Base-by-base conservation (phyloP, 345 rosid genomes). In the Iberis pinnata region DNA sequence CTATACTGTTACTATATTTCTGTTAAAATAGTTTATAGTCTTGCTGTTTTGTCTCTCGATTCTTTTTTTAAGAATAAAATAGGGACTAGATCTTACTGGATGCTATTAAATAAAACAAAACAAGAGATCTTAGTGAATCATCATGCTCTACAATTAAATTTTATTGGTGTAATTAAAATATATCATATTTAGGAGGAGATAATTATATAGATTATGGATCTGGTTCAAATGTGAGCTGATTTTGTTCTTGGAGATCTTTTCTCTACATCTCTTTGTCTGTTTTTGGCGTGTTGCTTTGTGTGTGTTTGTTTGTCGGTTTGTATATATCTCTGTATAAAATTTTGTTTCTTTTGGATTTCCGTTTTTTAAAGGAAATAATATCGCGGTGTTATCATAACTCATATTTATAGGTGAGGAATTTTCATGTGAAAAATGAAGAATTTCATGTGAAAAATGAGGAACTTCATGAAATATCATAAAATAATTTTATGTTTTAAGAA, bases 241-340 rank as follows among this genome's bases (percentile, higher is more conserved):
- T 36, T 66, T 51, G 64, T 59, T 66, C 64, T 66, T 60, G 70
- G 70, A 51, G 53, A 43, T 65, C 40, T 65, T 50, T 65, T 51
- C 15, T 11, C 26, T 25, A 12, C 18, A 42, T 65, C 12, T 47
- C 50, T 49, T 43, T 65, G 41, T 57, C 9, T 48, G 45, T 14
- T 43, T 46, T 57, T 35, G 36, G 53, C 36, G 58, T 58, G 35
- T 58, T 20, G 42, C 48, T 58, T 49, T 33, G 51, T 48, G 44
- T 64, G 32, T 63, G 9, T 46, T 25, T 51, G 56, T 27, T 20
- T 41, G 43, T 56, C 27, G 11, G 48, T 35, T 9, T 11, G 19
- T 37, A 9, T 3, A 9, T 29, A 9, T 6, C 33, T 29, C 10
- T 17, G 0, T 47, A 1, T 45, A 0, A n/a, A 0, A n/a, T 19